These are phyloP conservation scores for Niveomyces coronatus DNA, from an alignment of 2,329 filamentous ascomycete species.

Conservation along the genomic window DNA sequence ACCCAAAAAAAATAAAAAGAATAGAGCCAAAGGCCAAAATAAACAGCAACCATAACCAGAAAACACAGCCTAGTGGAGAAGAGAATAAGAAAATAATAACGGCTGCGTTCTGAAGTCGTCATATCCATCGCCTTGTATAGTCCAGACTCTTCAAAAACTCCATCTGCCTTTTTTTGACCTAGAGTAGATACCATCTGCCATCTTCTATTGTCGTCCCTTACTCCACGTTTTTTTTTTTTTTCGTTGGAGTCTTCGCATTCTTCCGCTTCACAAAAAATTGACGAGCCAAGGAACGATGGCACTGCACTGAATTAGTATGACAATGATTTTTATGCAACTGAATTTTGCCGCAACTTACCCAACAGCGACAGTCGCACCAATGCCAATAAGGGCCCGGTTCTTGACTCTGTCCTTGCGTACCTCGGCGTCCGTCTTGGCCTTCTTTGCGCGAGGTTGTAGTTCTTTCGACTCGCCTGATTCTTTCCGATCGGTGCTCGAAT, in stretches of 20 bases:
- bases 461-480: slow-evolving; percentile 26
- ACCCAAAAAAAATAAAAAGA: slow-evolving; percentile 7
- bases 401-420: slow-evolving; percentile 78
- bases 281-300: slow-evolving; percentile 42
- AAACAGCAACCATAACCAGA: slow-evolving; percentile 5
- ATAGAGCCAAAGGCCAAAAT: slow-evolving; percentile 4
- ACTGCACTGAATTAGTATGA: slow-evolving; percentile 18
- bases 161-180: not conserved
- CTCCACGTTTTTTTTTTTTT: not conserved
- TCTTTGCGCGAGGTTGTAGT: slow-evolving; percentile 53
- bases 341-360: slow-evolving; percentile 58
- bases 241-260: not conserved
- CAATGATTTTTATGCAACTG: not conserved
- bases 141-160: not conserved
- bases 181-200: slow-evolving; percentile 1
- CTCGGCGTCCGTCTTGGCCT: slow-evolving; percentile 69
- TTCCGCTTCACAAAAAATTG: slow-evolving; percentile 32
- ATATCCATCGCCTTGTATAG: not conserved
- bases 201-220: slow-evolving; percentile 2
- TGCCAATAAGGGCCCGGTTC: slow-evolving; percentile 73
- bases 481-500: slow-evolving; percentile 30
- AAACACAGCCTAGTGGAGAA: slow-evolving; percentile 10
- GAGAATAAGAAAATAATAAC: slow-evolving; percentile 7
- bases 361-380: slow-evolving; percentile 77
- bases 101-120: not conserved